Base-by-base conservation (phyloP, 345 rosid genomes). In the Alliaria petiolata region DNA sequence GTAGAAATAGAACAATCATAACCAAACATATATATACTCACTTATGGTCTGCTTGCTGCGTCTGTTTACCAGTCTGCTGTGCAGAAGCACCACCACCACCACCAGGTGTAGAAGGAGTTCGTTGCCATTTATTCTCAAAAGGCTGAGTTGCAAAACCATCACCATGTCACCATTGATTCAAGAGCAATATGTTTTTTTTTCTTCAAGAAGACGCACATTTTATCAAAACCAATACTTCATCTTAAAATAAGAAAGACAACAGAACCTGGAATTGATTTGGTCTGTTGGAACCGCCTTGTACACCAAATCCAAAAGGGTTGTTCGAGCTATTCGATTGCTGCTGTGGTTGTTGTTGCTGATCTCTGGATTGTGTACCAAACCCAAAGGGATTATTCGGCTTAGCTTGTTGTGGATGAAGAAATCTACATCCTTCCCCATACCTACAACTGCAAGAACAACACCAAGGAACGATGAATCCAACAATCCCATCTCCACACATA, bases 261-360 rank as follows among this genome's bases (percentile, higher is more conserved):
- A 44, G n/a, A 60, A 88, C 97, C 98, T 93, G 92, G 65, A 76
- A 82, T 28, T 90, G 95, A 62, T 82, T 81, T 45, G 78, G 77
- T 81, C 66, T 82, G 19, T 66, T 83, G 13, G 81, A 71, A 71
- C 30, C 71, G 36, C 52, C 35, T 78, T 81, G 85, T 62, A 85
- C 93, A 76, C 95, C 97, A 67, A 89, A 87, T 47, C 97, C 97
- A 59, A 84, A 91, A 36, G 92, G 88, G 34, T 86, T 88, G 34
- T 86, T 88, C 0, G 81, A 66, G 51, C 62, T 84, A 22, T 80
- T 84, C 6, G 46, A 77, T 52, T 75, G 84, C 20, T 83, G 87
- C 5, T 34, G 78, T 47, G 66, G 83, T 34, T 70, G 84, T 30
- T 73, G 88, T 19, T 81, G 87, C 54, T 74, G 71, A 15, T 75